Evolutionary conservation across 192 early-diverging fungal species (phyloP), one percentile per base, ranked within the genome.

Genomic region (Umbelopsis vinacea): DNA sequence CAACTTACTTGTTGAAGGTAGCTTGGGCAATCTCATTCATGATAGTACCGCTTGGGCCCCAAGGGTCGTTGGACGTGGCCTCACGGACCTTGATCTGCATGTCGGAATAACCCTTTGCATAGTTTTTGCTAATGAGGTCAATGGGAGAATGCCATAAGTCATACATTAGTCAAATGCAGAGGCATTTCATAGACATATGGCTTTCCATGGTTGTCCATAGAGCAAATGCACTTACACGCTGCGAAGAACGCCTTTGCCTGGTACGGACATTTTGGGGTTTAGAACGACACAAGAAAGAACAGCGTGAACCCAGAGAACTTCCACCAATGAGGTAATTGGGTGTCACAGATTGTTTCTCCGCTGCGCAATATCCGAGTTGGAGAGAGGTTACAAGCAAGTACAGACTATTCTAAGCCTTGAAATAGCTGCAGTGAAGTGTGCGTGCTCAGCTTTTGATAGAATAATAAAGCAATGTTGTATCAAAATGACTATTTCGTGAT

Each of bases 51-150:
- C 92, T 89, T 19, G 96, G 94, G 12, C 89, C 90, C 80, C 91
- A 89, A 71, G 89, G 84, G 75, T 93, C 90, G 77, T 93, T 94
- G 1, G 91, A 92, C 8, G 93, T 94, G 2, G 92, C 92, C 71
- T 89, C 82, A 45, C 91, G 87, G 50, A 96, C 96, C 84, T 96
- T 98, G 80, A 90, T 89, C 79, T 98, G 95, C 46, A 95, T 90
- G 76, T 96, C 94, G 57, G 90, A 86, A 81, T 96, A 98, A 11
- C 96, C 95, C 79, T 92, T 93, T 72, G 91, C 90, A 80, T 90
- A 92, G 79, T 95, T 95, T 85, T 95, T 95, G 70, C 91, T 94
- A 76, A 17, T 29, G 29, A 29, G 60, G 8, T 24, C 22, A 11
- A 24, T 11, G 23, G 54, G 14, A 8, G 11, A 54, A 71, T 11